phyloP scores from a whole-genome alignment of 192 early-diverging fungal genomes.

The Thamnidium elegans region DNA sequence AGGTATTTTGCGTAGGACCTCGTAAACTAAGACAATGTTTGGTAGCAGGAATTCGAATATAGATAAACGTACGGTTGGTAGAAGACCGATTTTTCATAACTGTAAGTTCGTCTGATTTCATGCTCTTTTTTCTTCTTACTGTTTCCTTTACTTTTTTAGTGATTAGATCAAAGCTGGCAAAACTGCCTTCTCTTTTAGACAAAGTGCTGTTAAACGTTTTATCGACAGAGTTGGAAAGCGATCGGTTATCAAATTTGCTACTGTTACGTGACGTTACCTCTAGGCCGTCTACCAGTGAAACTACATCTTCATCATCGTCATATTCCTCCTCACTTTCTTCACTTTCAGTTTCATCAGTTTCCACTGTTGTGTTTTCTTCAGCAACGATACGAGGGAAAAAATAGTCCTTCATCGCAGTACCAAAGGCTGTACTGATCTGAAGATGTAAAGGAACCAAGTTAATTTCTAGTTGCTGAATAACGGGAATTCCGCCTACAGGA shows the following conservation, averaged over 20 bases:
- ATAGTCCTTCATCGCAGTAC: slow-evolving; percentile 68
- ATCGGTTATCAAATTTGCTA: no score
- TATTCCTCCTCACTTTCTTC: background rate
- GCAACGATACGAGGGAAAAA: slow-evolving; percentile 57
- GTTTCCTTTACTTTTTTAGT: background rate
- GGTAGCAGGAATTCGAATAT: slow-evolving; percentile 79
- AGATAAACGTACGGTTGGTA: slow-evolving; percentile 83
- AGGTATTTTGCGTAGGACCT: slow-evolving; percentile 71
- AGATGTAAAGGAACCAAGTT: slow-evolving; percentile 76
- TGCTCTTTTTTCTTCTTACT: background rate
- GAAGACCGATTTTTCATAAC: slow-evolving; percentile 85
- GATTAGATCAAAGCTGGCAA: slow-evolving; percentile 6
- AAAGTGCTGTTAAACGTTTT: background rate
- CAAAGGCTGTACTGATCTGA: slow-evolving; percentile 82
- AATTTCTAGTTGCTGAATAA: slow-evolving; percentile 86
- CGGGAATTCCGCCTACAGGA: slow-evolving; percentile 84
- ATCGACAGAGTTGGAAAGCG: background rate
- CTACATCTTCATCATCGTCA: background rate
- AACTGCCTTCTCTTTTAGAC: background rate
- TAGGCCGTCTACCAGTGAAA: background rate
- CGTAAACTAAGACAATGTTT: slow-evolving; percentile 66
- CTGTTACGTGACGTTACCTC: no score
- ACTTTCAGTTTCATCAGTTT: background rate
- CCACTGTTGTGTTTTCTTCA: background rate
- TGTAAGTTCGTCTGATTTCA: slow-evolving; percentile 50